phyloP scores from a whole-genome alignment of 83 land plant genomes.

The Thuja plicata region DNA sequence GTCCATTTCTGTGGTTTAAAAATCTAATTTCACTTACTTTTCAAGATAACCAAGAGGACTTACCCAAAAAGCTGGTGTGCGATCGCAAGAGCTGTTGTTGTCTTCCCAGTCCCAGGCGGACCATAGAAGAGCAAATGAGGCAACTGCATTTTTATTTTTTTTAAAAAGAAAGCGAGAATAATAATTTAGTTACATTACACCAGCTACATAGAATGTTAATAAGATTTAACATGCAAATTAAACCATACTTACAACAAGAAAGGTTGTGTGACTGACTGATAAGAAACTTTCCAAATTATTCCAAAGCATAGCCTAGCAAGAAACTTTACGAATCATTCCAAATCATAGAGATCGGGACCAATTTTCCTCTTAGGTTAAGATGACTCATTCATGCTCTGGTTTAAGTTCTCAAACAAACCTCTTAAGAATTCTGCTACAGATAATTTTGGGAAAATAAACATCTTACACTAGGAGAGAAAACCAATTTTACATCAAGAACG shows the following conservation, averaged over 20 bases:
- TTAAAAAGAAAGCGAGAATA: no score
- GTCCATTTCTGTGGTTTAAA: neutral
- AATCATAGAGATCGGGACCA: neutral
- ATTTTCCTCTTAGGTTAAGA: neutral
- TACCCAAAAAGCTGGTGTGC: slow-evolving; percentile 94
- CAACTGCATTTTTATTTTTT: slow-evolving; percentile 38
- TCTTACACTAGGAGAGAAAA: neutral
- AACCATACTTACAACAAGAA: neutral
- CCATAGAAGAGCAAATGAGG: slow-evolving; percentile 98
- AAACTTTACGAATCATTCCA: neutral
- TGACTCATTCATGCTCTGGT: neutral
- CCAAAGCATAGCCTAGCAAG: neutral
- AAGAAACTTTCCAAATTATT: neutral
- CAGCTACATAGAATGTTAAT: neutral
- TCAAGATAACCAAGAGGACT: neutral
- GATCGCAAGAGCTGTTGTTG: slow-evolving; percentile 95
- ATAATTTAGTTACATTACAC: neutral
- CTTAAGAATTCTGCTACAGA: neutral
- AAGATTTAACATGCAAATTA: neutral
- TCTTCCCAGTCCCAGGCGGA: slow-evolving; percentile 97
- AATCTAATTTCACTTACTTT: neutral
- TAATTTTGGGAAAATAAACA: neutral
- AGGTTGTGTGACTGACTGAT: neutral
- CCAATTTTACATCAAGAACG: neutral
- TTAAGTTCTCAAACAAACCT: neutral